A percentile compares a stretch with the other conserved stretches of the same genome.
phyloP scores from a whole-genome alignment of 345 rosid species.

The Tarenaya hassleriana region DNA sequence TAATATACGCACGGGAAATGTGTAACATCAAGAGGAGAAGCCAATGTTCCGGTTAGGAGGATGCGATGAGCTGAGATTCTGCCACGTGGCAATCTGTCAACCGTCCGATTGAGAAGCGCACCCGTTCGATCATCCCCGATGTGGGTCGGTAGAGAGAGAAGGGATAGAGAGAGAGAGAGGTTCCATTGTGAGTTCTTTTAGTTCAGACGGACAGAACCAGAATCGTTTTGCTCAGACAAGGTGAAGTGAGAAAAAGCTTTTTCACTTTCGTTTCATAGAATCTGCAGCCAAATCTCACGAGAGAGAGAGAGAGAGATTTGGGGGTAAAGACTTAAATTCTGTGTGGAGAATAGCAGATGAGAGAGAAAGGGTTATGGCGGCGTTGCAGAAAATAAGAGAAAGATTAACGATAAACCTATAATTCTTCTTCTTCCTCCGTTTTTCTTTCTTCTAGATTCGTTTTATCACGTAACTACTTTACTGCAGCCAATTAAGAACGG shows the following conservation, averaged over 20 bases:
- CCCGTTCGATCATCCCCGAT: constrained; percentile 27
- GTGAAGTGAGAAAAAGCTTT: constrained; percentile 17
- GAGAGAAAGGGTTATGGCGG: constrained; percentile 56
- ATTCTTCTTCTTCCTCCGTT: constrained; percentile 15
- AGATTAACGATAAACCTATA: constrained; percentile 13
- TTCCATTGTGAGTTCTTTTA: constrained; percentile 21
- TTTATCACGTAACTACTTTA: not conserved
- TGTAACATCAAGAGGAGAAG: constrained; percentile 11
- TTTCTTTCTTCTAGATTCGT: constrained; percentile 12
- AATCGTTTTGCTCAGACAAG: constrained; percentile 27
- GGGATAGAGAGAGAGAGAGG: constrained; percentile 14
- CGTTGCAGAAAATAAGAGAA: constrained; percentile 48
- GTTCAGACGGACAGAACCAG: constrained; percentile 27
- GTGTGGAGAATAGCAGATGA: constrained; percentile 37
- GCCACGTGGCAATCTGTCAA: constrained; percentile 20
- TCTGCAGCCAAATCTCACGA: constrained; percentile 21
- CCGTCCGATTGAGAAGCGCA: constrained; percentile 25
- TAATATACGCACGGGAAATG: not conserved
- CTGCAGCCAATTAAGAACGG: constrained; percentile 26
- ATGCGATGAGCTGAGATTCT: not conserved
- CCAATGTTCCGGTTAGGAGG: not conserved
- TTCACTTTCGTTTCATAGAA: not conserved
- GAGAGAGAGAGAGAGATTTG: constrained; percentile 15
- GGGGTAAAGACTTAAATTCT: constrained; percentile 29
- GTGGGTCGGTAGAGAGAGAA: constrained; percentile 19